Conservation (phyloP, 2,329 filamentous ascomycete genomes). For the Penicillium digitatum region DNA sequence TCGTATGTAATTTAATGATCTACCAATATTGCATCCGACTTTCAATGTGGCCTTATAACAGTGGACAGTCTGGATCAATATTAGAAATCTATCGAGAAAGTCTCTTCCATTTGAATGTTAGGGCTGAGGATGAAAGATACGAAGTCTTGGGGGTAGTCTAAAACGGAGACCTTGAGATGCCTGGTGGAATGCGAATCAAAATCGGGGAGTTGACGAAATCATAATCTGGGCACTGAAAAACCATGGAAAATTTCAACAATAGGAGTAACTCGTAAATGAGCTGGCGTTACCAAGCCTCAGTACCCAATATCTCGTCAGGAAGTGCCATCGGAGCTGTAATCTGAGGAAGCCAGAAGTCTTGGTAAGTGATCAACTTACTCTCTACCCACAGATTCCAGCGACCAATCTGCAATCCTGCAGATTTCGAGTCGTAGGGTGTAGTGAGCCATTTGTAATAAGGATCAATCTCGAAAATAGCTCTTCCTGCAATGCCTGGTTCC, state of each 20-base stretch:
- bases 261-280: not conserved
- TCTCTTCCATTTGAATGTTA: not conserved
- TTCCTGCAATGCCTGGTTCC: conserved; percentile 1
- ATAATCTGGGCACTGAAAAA: not conserved
- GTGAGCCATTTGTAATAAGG: not conserved
- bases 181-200: not conserved
- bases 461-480: not conserved
- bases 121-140: not conserved
- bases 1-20: not conserved
- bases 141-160: not conserved
- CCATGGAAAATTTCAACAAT: not conserved
- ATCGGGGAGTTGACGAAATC: not conserved
- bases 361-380: not conserved
- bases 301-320: not conserved
- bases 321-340: not conserved
- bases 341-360: conserved; percentile 4
- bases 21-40: not conserved
- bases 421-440: not conserved
- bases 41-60: not conserved
- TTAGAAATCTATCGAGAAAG: not conserved
- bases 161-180: not conserved
- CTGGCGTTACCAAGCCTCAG: not conserved
- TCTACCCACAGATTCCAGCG: conserved; percentile 3
- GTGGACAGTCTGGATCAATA: no score
- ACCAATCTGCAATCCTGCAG: not conserved